These are phyloP conservation scores for Fraxinus velutina DNA, from an alignment of 305 asterid genomes.

Conservation along the genomic window DNA sequence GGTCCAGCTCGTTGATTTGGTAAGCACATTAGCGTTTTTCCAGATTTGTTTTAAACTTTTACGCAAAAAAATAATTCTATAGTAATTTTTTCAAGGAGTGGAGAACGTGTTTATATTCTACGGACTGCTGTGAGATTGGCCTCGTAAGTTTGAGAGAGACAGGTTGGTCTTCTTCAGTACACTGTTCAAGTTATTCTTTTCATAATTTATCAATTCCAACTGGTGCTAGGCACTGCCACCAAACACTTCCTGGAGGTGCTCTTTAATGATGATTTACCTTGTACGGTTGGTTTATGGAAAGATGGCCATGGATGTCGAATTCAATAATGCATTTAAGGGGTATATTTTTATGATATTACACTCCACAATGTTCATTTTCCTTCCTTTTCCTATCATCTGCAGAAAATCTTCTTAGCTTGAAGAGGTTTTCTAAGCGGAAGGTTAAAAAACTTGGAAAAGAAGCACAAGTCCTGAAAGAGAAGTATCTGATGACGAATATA, in stretches of 20 bases:
- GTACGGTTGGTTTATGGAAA: not conserved
- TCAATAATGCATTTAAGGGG: slow-evolving; percentile 4
- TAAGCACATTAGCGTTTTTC: slow-evolving; percentile 31
- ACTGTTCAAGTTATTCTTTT: slow-evolving; percentile 1
- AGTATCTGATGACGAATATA: slow-evolving; percentile 52
- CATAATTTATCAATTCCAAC: not conserved
- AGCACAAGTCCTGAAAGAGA: slow-evolving; percentile 69
- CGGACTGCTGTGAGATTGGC: slow-evolving; percentile 90
- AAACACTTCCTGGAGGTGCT: slow-evolving; percentile 11
- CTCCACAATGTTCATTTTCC: not conserved
- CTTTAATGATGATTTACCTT: slow-evolving; percentile 18
- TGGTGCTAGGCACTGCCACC: not conserved
- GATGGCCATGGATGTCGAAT: not conserved
- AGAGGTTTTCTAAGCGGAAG: slow-evolving; percentile 83
- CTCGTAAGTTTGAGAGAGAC: slow-evolving; percentile 58
- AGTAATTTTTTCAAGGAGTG: slow-evolving; percentile 55
- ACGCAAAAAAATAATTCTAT: not conserved
- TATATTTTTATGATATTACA: not conserved
- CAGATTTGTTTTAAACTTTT: slow-evolving; percentile 2
- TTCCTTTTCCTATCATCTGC: slow-evolving; percentile 27
- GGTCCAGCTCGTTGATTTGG: slow-evolving; percentile 79
- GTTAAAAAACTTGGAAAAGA: slow-evolving; percentile 73
- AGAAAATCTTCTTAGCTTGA: slow-evolving; percentile 74
- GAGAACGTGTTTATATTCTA: slow-evolving; percentile 62
- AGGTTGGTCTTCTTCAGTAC: slow-evolving; percentile 50